These are phyloP conservation scores for Skeletonema costatum DNA, from an alignment of 108 stramenopile genomes.

Conservation along the genomic window DNA sequence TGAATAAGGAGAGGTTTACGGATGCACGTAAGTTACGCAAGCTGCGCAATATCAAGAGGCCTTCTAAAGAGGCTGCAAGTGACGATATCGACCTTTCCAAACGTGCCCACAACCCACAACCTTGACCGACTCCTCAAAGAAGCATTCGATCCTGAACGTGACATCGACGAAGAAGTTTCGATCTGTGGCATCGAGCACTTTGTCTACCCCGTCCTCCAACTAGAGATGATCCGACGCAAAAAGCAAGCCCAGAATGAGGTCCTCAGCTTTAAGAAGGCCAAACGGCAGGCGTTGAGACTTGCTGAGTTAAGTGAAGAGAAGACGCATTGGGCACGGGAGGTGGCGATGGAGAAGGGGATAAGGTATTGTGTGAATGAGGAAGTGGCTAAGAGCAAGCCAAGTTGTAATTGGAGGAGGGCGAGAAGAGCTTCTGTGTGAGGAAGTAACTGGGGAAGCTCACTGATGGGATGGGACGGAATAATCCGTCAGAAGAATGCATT, in stretches of 20 bases:
- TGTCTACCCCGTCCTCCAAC: slow-evolving; percentile 38
- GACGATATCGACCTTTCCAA: slow-evolving; percentile 21
- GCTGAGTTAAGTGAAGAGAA: slow-evolving; percentile 18
- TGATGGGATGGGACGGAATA: too few relatives aligned
- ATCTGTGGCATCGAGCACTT: slow-evolving; percentile 48
- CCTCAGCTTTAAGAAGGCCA: slow-evolving; percentile 9
- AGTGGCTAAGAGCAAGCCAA: neutral
- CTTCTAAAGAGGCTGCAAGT: neutral
- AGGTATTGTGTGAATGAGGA: slow-evolving; percentile 21
- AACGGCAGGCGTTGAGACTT: slow-evolving; percentile 24
- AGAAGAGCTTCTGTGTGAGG: too few relatives aligned
- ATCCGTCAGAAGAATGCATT: too few relatives aligned
- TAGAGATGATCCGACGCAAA: slow-evolving; percentile 44
- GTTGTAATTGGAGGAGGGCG: neutral
- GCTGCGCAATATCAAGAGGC: neutral
- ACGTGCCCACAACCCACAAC: neutral
- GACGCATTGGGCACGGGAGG: slow-evolving; percentile 39
- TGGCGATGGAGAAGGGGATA: slow-evolving; percentile 39
- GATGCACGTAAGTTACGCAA: slow-evolving; percentile 23
- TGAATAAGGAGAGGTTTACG: slow-evolving; percentile 27
- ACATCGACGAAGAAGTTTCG: slow-evolving; percentile 12
- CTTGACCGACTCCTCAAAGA: neutral
- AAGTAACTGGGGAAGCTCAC: too few relatives aligned
- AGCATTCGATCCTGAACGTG: slow-evolving; percentile 15
- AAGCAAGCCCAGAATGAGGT: slow-evolving; percentile 34